These are phyloP conservation scores for Penicillium maclennaniae DNA, from an alignment of 495 filamentous ascomycete species.

Conservation along the genomic window DNA sequence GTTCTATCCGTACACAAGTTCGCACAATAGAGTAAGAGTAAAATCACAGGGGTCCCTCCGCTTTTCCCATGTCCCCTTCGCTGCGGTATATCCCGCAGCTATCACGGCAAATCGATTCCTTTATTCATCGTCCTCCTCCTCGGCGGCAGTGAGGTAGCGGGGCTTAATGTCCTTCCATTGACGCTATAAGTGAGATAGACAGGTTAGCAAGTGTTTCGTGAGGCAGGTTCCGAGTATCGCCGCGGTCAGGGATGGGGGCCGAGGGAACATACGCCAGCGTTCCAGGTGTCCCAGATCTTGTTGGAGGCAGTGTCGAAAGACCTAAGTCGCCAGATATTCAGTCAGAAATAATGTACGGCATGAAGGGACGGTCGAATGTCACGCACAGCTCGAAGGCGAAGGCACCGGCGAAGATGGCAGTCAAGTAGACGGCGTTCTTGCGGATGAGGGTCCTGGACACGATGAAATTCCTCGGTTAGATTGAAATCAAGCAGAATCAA, in stretches of 20 bases:
- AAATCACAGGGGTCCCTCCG: constrained; percentile 24
- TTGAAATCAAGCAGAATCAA: constrained; percentile 7
- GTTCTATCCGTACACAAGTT: constrained; percentile 40
- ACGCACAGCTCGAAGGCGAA: constrained; percentile 94
- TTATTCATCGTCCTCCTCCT: constrained; percentile 57
- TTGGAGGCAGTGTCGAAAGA: constrained; percentile 72
- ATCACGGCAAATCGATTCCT: constrained; percentile 8
- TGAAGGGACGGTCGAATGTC: constrained; percentile 7
- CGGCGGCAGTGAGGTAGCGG: constrained; percentile 64
- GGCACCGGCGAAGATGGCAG: constrained; percentile 75
- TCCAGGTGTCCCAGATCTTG: constrained; percentile 82
- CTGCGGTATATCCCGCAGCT: constrained; percentile 9
- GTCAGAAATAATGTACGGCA: constrained; percentile 11
- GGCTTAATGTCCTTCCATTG: constrained; percentile 99
- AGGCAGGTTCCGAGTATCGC: not conserved
- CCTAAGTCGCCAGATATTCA: constrained; percentile 44
- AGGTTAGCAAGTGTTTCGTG: constrained; percentile 29
- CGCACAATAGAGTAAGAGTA: constrained; percentile 20
- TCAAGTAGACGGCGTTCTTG: constrained; percentile 81
- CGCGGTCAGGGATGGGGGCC: constrained; percentile 1
- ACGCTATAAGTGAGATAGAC: constrained; percentile 52
- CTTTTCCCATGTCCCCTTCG: constrained; percentile 22
- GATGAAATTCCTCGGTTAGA: constrained; percentile 21
- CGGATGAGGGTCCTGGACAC: constrained; percentile 71
- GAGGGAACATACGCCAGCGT: constrained; percentile 71